Percentiles rank a stretch among this genome's conserved stretches.
Conservation (phyloP, 148 eudicot species). For the Camellia japonica region DNA sequence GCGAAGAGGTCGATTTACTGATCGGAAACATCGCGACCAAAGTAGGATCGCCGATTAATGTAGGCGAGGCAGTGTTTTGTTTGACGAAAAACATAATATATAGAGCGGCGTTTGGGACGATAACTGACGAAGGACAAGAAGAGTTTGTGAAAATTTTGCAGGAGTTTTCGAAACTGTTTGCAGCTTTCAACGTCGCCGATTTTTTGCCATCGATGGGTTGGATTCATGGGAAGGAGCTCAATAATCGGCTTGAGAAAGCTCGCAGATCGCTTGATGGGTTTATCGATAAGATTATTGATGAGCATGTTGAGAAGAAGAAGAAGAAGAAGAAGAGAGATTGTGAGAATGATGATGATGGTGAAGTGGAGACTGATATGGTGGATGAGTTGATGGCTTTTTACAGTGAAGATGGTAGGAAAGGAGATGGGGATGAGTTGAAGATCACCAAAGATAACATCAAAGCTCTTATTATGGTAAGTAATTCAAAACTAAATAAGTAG, state of each 20-base stretch:
- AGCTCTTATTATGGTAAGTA: conserved; percentile 85
- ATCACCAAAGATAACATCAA: conserved; percentile 79
- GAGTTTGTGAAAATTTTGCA: conserved; percentile 58
- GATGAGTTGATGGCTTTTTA: conserved; percentile 82
- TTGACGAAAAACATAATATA: too few relatives aligned
- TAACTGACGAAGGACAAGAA: conserved; percentile 23
- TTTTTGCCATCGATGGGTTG: conserved; percentile 60
- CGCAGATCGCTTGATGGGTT: conserved; percentile 60
- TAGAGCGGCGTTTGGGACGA: too few relatives aligned
- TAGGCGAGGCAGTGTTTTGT: too few relatives aligned
- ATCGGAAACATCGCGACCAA: too few relatives aligned
- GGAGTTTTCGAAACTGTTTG: conserved; percentile 63
- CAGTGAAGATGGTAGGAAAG: conserved; percentile 43
- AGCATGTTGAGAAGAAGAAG: conserved; percentile 35
- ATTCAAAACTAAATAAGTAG: not conserved
- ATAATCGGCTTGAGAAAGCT: conserved; percentile 51
- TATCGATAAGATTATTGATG: conserved; percentile 70
- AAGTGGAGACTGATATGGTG: conserved; percentile 70
- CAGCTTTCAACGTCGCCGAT: conserved; percentile 71
- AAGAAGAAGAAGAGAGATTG: conserved; percentile 24
- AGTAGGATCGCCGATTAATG: too few relatives aligned
- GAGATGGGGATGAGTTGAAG: conserved; percentile 60
- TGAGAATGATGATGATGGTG: not conserved
- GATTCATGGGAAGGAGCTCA: conserved; percentile 66
- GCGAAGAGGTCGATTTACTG: not conserved